These are phyloP conservation scores for Calvatia gigantea DNA, from an alignment of 768 basidiomycete genomes.

Conservation along the genomic window DNA sequence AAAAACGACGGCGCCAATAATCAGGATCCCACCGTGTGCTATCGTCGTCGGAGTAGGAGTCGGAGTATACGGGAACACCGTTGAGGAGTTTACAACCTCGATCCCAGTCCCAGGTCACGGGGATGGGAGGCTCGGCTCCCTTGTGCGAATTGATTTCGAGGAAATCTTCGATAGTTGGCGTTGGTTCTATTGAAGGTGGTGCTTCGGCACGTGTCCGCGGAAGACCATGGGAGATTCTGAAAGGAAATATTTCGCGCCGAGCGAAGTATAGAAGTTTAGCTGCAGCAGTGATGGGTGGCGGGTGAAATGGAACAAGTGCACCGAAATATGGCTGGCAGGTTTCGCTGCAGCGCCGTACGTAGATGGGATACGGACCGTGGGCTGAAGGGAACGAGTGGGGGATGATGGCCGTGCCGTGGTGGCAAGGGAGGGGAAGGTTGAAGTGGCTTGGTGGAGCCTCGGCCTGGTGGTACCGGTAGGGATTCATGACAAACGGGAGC, in stretches of 20 bases:
- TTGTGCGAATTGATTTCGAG: slow-evolving; percentile 45
- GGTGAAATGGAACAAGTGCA: neutral
- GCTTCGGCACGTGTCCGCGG: slow-evolving; percentile 27
- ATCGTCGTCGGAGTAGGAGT: slow-evolving; percentile 21
- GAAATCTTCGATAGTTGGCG: slow-evolving; percentile 58
- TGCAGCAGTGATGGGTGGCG: slow-evolving; percentile 49
- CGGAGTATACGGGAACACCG: slow-evolving; percentile 14
- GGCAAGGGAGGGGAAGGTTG: slow-evolving; percentile 37
- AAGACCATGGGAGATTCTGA: slow-evolving; percentile 38
- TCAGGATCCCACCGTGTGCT: slow-evolving; percentile 52
- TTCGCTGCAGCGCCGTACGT: slow-evolving; percentile 30
- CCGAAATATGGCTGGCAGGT: slow-evolving; percentile 40
- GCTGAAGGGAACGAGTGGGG: slow-evolving; percentile 9
- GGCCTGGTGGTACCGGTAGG: slow-evolving; percentile 44
- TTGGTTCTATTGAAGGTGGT: slow-evolving; percentile 17
- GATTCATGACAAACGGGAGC: slow-evolving; percentile 36
- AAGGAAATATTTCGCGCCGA: slow-evolving; percentile 45
- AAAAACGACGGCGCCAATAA: slow-evolving; percentile 51
- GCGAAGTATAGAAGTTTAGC: slow-evolving; percentile 65
- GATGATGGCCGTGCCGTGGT: neutral
- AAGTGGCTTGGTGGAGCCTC: slow-evolving; percentile 63
- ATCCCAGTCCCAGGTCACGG: slow-evolving; percentile 18
- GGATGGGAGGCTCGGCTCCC: slow-evolving; percentile 7
- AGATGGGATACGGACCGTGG: slow-evolving; percentile 17
- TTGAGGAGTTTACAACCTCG: slow-evolving; percentile 4